Percentiles rank a stretch among this genome's conserved stretches.
These are phyloP conservation scores for Agaricus blazei DNA, from an alignment of 768 basidiomycete species.

Conservation along the genomic window DNA sequence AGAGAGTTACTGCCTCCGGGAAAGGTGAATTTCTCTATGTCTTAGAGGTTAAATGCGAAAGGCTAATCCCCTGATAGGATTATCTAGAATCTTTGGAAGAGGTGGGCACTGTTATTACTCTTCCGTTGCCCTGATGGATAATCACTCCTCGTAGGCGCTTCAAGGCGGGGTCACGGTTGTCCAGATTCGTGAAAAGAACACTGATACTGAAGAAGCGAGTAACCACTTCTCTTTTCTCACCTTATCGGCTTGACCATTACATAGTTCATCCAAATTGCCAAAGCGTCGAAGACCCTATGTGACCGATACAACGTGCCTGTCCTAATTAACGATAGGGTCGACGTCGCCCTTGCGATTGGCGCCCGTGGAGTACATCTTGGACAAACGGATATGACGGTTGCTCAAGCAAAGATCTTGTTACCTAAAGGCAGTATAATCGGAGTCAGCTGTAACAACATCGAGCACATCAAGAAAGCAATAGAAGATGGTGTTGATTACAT, in stretches of 20 bases:
- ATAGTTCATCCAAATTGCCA: conserved; percentile 77
- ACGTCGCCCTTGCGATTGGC: conserved; percentile 75
- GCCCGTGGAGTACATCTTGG: conserved; percentile 86
- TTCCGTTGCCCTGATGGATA: neutral
- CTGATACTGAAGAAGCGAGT: conserved; percentile 75
- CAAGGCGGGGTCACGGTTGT: conserved; percentile 87
- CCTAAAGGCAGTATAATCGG: conserved; percentile 73
- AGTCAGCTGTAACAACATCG: conserved; percentile 65
- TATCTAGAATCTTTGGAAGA: conserved; percentile 74
- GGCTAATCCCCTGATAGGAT: conserved; percentile 33
- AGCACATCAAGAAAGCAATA: conserved; percentile 60
- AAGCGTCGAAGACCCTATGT: conserved; percentile 64
- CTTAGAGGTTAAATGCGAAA: neutral
- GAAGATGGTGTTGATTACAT: conserved; percentile 75
- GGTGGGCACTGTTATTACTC: conserved; percentile 28
- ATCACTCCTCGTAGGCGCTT: conserved; percentile 47
- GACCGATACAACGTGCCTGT: conserved; percentile 74
- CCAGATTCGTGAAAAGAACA: conserved; percentile 82
- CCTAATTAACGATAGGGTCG: conserved; percentile 84
- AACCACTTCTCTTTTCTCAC: neutral
- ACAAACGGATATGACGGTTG: conserved; percentile 78
- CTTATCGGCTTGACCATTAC: neutral
- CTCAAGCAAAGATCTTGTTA: conserved; percentile 60
- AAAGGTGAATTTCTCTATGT: conserved; percentile 43
- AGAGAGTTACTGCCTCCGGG: conserved; percentile 69